A percentile compares a stretch with the other conserved stretches of the same genome.
These are phyloP conservation scores for Pavlovales sp. DNA, from an alignment of 208 protist species.

Conservation along the genomic window DNA sequence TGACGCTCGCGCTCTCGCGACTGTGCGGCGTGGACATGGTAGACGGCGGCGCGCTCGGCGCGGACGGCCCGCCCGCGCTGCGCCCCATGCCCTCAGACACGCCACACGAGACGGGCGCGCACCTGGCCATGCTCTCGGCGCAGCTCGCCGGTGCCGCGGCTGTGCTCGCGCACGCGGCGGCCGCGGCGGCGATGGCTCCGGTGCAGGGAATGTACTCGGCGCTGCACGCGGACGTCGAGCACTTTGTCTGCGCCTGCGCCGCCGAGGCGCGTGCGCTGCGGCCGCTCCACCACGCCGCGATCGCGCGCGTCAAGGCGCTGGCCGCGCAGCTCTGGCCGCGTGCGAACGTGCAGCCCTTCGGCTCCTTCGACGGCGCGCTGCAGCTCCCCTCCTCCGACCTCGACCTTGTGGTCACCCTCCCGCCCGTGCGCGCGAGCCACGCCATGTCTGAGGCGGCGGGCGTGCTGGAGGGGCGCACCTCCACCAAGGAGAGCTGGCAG, in stretches of 20 bases:
- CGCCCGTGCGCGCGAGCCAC: slow-evolving; percentile 8
- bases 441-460: slow-evolving; percentile 10
- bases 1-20: background rate
- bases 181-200: background rate
- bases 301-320: background rate
- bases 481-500: slow-evolving; percentile 31
- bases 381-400: slow-evolving; percentile 8
- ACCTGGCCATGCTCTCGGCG: background rate
- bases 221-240: background rate
- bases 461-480: background rate
- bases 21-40: background rate
- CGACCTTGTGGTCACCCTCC: slow-evolving; percentile 37
- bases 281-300: background rate
- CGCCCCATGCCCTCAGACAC: background rate
- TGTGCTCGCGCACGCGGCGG: background rate
- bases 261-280: too few species aligned
- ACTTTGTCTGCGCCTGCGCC: background rate
- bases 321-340: slow-evolving; percentile 43
- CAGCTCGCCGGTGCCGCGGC: background rate
- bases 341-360: slow-evolving; percentile 34
- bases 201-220: background rate
- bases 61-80: background rate
- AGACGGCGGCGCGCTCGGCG: background rate
- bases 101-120: background rate
- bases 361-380: slow-evolving; percentile 20